phyloP scores from a whole-genome alignment of 352 stramenopile species.

The Phytophthora litchii region DNA sequence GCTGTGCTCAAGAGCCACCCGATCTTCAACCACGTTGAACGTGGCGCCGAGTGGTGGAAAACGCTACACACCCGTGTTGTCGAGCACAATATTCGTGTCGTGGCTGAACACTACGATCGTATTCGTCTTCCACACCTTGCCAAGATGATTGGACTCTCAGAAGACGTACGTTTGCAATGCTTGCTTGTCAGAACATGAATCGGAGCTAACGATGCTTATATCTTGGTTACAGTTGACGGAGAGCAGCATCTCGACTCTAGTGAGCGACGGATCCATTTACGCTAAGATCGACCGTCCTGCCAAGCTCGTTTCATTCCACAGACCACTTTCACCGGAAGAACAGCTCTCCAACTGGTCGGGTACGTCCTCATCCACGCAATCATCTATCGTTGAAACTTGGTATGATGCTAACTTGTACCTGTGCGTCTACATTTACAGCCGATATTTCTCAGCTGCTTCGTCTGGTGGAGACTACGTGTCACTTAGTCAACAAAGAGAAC shows the following conservation, averaged over 20 bases:
- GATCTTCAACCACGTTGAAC: slow-evolving; percentile 82
- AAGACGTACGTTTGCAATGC: slow-evolving; percentile 70
- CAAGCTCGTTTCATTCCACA: slow-evolving; percentile 95
- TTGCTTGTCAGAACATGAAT: neutral
- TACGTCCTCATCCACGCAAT: slow-evolving; percentile 32
- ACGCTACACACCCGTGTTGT: slow-evolving; percentile 93
- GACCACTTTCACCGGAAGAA: slow-evolving; percentile 91
- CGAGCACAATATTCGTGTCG: slow-evolving; percentile 97
- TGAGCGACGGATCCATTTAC: slow-evolving; percentile 94
- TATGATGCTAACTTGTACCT: slow-evolving; percentile 11
- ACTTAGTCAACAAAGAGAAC: slow-evolving; percentile 99
- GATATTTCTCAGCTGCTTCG: slow-evolving; percentile 97
- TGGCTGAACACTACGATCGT: slow-evolving; percentile 95
- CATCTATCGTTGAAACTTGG: neutral
- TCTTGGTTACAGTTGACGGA: slow-evolving; percentile 60
- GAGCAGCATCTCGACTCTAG: slow-evolving; percentile 87
- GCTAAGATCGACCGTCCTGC: slow-evolving; percentile 98
- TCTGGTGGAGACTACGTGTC: slow-evolving; percentile 97
- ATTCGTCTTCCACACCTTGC: slow-evolving; percentile 94
- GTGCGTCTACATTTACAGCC: slow-evolving; percentile 32
- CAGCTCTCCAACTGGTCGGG: slow-evolving; percentile 96
- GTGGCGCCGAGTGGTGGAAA: slow-evolving; percentile 85
- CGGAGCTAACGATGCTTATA: slow-evolving; percentile 12
- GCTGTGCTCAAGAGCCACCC: slow-evolving; percentile 79
- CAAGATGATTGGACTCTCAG: slow-evolving; percentile 92